Base-by-base conservation (phyloP, 2,329 filamentous ascomycete species). In the Drechslerella coelobrocha region DNA sequence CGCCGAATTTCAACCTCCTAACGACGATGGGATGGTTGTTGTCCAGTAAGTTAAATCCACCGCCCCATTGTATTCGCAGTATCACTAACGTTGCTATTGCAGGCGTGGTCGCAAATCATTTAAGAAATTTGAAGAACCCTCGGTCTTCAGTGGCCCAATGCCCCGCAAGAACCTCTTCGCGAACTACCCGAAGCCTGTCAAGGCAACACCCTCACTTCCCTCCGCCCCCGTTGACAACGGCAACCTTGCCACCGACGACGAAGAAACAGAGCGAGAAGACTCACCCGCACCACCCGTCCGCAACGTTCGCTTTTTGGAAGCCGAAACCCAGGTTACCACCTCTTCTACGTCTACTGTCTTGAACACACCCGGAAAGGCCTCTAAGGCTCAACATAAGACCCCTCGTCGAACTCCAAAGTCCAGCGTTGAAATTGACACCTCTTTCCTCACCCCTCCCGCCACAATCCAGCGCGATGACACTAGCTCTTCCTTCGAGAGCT, bases 101-200 rank as follows among this genome's bases (percentile, higher is more conserved):
- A 71, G 66, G 51, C 66, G 66, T 27, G 66, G 66, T 8, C 52
- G 66, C 19, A 45, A 48, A 6, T 45, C 26, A 7, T 71, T 45
- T 29, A 63, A 60, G 19, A 63, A 59, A 26, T 71, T 71, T 23
- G 66, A 71, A 2, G 53, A 62, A 14, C 12, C 34, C 0, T 24
- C 59, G 0, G 29, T 63, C 47, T 71, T 71, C 21, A 14, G 26
- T 4, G 66, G 59, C 3, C 66, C 66, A 12, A 52, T 53, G 23
- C 66, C 66, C 1, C 66, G 66, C 59, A 71, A 71, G 53, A 71
- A 71, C 31, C 39, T 71, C 2, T 71, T 71, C n/a, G 59, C 45
- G 0, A 63, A 60, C 5, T 60, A 34, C 31, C 27, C 59, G 5
- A 51, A 21, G 5, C 39, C 59, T 3, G 19, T 23, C 23, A 54